phyloP scores from a whole-genome alignment of 495 filamentous ascomycete species.

The Annulohypoxylon moriforme region DNA sequence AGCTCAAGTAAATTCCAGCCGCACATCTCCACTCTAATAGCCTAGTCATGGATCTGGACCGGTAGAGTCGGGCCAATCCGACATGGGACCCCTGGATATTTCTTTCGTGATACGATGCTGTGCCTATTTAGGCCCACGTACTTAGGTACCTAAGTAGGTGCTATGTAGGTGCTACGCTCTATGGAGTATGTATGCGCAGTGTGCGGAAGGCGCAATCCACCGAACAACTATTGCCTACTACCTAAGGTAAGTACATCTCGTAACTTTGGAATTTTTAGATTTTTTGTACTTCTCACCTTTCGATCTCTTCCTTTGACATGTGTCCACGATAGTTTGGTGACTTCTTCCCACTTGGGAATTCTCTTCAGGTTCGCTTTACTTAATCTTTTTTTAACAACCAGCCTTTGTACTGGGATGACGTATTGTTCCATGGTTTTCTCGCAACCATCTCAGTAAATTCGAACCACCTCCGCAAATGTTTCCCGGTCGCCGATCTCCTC shows the following conservation, averaged over 20 bases:
- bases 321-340: conserved; percentile 18
- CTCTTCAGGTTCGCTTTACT: conserved; percentile 13
- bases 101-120: conserved; percentile 13
- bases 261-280: conserved; percentile 1
- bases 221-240: conserved; percentile 2
- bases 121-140: background rate
- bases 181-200: background rate
- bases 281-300: conserved; percentile 6
- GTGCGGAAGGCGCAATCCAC: conserved; percentile 21
- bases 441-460: background rate
- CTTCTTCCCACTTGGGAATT: conserved; percentile 27
- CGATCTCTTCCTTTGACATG: conserved; percentile 17
- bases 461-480: conserved; percentile 18
- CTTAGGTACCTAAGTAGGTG: background rate
- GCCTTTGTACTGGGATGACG: conserved; percentile 4
- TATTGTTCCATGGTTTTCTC: background rate
- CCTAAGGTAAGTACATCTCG: conserved; percentile 10
- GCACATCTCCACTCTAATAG: conserved; percentile 27
- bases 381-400: background rate
- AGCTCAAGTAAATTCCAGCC: conserved; percentile 20
- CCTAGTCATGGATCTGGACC: conserved; percentile 19
- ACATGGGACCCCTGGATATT: background rate
- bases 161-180: background rate
- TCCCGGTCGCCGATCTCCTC: conserved; percentile 1
- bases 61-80: conserved; percentile 8